Percentiles rank a stretch among this genome's conserved stretches.
These are phyloP conservation scores for Phytopythium boreale DNA, from an alignment of 352 stramenopile genomes.

Conservation along the genomic window DNA sequence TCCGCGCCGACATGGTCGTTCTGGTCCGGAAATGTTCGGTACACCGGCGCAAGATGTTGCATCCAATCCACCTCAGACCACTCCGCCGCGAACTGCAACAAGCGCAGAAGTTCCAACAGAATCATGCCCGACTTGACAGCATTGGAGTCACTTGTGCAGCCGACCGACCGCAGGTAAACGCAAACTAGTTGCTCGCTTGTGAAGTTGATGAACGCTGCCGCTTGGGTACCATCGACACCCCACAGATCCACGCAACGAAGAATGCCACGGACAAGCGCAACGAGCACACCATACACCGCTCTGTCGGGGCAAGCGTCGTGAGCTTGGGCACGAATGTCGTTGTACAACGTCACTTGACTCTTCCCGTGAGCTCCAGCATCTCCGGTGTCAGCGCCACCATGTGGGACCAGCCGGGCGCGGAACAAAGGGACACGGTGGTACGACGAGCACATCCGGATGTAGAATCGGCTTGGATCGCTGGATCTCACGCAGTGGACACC, in stretches of 20 bases:
- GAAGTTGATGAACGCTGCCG: constrained; percentile 22
- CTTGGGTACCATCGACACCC: constrained; percentile 3
- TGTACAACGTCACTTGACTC: constrained; percentile 20
- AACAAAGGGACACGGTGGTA: constrained; percentile 22
- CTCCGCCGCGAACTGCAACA: constrained; percentile 14
- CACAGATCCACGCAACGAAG: constrained; percentile 15
- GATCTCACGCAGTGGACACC: constrained; percentile 4
- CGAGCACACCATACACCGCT: constrained; percentile 27
- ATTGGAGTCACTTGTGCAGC: constrained; percentile 6
- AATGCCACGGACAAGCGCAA: constrained; percentile 24
- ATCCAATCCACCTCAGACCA: constrained; percentile 11
- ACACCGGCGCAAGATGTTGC: constrained; percentile 16
- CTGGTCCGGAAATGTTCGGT: constrained; percentile 12
- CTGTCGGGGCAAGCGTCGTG: constrained; percentile 15
- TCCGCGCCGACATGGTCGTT: no score
- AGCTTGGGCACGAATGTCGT: constrained; percentile 9
- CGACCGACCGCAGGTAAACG: constrained; percentile 17
- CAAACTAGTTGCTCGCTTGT: constrained; percentile 27
- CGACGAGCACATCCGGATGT: constrained; percentile 21
- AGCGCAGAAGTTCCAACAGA: constrained; percentile 16
- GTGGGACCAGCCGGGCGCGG: constrained; percentile 20
- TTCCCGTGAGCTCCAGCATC: not conserved
- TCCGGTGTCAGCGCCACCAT: not conserved
- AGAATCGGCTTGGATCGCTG: constrained; percentile 16
- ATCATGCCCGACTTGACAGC: constrained; percentile 20